Percentiles rank a stretch among this genome's conserved stretches.
Conservation (phyloP, 2,329 filamentous ascomycete species). For the Fusarium secorum region DNA sequence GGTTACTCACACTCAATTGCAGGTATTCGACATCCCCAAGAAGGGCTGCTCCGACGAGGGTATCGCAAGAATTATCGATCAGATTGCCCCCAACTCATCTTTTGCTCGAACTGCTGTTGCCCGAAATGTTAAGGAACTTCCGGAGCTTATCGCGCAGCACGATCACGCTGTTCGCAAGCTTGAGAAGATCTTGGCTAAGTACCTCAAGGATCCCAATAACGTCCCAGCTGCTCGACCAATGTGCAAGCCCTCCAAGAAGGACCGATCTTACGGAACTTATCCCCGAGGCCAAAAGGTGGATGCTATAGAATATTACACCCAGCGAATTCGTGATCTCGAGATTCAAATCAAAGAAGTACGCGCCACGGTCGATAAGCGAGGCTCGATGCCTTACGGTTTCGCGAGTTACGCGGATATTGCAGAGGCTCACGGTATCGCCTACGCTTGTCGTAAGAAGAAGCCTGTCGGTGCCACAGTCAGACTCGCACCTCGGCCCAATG, state of each 20-base stretch:
- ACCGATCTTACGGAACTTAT: slow-evolving; percentile 71
- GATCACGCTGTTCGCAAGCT: slow-evolving; percentile 81
- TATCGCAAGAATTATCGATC: slow-evolving; percentile 82
- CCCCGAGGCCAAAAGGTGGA: slow-evolving; percentile 80
- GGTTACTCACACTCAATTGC: slow-evolving; percentile 35
- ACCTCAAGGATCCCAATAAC: slow-evolving; percentile 84
- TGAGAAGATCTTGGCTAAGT: slow-evolving; percentile 85
- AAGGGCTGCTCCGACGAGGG: slow-evolving; percentile 84
- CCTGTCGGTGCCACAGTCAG: slow-evolving; percentile 79
- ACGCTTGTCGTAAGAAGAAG: slow-evolving; percentile 79
- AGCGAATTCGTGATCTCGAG: slow-evolving; percentile 84
- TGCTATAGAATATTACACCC: slow-evolving; percentile 91
- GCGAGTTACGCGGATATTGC: slow-evolving; percentile 90
- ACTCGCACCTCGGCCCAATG: slow-evolving; percentile 85
- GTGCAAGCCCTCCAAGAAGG: slow-evolving; percentile 82
- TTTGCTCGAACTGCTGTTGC: slow-evolving; percentile 84
- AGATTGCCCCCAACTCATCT: slow-evolving; percentile 78
- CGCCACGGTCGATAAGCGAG: slow-evolving; percentile 81
- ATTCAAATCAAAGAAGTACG: slow-evolving; percentile 84
- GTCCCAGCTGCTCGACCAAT: slow-evolving; percentile 79
- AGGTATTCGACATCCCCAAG: slow-evolving; percentile 85
- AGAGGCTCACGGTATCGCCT: slow-evolving; percentile 88
- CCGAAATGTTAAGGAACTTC: slow-evolving; percentile 90
- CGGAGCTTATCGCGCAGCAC: slow-evolving; percentile 84
- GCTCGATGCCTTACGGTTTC: slow-evolving; percentile 91